Conservation (phyloP, 2,329 filamentous ascomycete species). For the Talaromyces sp. region DNA sequence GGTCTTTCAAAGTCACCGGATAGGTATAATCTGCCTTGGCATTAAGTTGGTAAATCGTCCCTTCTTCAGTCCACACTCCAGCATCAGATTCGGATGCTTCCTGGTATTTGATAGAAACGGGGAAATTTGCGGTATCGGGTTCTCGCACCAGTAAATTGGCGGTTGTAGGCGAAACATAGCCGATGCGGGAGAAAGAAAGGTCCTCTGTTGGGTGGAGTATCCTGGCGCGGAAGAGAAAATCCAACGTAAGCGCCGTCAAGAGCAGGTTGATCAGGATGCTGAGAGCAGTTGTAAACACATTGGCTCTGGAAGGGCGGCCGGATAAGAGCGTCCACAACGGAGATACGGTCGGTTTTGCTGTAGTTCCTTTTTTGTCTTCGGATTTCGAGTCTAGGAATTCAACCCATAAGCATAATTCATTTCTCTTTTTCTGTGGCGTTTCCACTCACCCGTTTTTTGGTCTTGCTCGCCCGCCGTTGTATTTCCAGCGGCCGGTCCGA, state of each 20-base stretch:
- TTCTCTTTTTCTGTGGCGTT: background rate
- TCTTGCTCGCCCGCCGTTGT: slow-evolving; percentile 8
- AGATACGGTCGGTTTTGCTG: slow-evolving; percentile 15
- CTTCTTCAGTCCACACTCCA: slow-evolving; percentile 59
- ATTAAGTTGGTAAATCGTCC: slow-evolving; percentile 60
- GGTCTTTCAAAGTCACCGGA: slow-evolving; percentile 60
- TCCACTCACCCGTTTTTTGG: slow-evolving; percentile 2
- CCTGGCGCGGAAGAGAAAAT: slow-evolving; percentile 71
- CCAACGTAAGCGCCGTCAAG: slow-evolving; percentile 64
- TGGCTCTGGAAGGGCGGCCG: slow-evolving; percentile 71
- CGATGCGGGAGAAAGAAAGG: slow-evolving; percentile 78
- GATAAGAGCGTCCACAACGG: slow-evolving; percentile 63
- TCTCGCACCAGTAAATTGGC: slow-evolving; percentile 83
- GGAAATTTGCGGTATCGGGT: slow-evolving; percentile 68
- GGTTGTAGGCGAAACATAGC: slow-evolving; percentile 74
- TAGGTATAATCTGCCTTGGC: slow-evolving; percentile 80
- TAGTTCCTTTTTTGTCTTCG: background rate
- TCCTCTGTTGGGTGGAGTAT: slow-evolving; percentile 66
- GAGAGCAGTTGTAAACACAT: slow-evolving; percentile 58
- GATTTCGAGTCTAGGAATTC: background rate
- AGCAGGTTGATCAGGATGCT: slow-evolving; percentile 69
- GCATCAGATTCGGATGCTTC: slow-evolving; percentile 27
- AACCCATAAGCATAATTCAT: background rate
- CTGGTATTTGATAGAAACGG: slow-evolving; percentile 64
- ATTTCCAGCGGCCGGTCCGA: slow-evolving; percentile 8